Evolutionary conservation across 2,329 filamentous ascomycete genomes (phyloP).

Genomic region (Stenocarpella maydis): DNA sequence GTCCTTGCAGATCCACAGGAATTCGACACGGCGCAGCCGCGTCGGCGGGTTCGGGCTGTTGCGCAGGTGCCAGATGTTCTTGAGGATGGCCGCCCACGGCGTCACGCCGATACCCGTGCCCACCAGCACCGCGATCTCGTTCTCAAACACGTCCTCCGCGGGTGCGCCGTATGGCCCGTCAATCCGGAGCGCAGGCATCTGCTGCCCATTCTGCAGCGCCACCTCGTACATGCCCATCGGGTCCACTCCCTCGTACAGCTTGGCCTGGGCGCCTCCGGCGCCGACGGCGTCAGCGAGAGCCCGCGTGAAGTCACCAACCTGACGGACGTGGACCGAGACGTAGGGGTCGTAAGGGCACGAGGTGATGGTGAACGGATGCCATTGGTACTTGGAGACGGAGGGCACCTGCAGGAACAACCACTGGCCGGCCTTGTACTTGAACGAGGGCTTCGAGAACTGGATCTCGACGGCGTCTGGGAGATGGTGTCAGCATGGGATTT

Average conservation of each 20-base stretch:
- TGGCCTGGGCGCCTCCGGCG: slow-evolving; percentile 84
- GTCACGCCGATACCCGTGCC: slow-evolving; percentile 89
- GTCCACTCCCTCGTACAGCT: slow-evolving; percentile 90
- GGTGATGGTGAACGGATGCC: slow-evolving; percentile 99
- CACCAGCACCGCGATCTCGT: slow-evolving; percentile 86
- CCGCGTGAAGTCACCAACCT: slow-evolving; percentile 95
- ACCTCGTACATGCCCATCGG: slow-evolving; percentile 98
- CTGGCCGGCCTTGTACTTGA: slow-evolving; percentile 98
- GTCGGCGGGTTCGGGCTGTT: slow-evolving; percentile 88
- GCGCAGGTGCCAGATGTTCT: slow-evolving; percentile 98
- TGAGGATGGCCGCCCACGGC: slow-evolving; percentile 86
- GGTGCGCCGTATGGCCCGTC: slow-evolving; percentile 97
- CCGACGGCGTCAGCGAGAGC: slow-evolving; percentile 96
- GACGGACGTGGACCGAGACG: slow-evolving; percentile 91
- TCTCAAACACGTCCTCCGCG: slow-evolving; percentile 95
- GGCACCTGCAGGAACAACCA: slow-evolving; percentile 98
- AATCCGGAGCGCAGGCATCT: slow-evolving; percentile 89
- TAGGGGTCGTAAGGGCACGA: slow-evolving; percentile 97
- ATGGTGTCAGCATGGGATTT: slow-evolving; percentile 42
- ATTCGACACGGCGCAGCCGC: slow-evolving; percentile 92
- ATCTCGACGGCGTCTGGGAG: slow-evolving; percentile 87
- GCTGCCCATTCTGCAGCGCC: slow-evolving; percentile 88
- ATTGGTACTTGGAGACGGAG: slow-evolving; percentile 86
- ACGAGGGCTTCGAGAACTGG: slow-evolving; percentile 94
- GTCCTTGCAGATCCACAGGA: slow-evolving; percentile 98